Conservation (phyloP, 192 early-diverging fungal genomes). For the Obelidium mucronatum region DNA sequence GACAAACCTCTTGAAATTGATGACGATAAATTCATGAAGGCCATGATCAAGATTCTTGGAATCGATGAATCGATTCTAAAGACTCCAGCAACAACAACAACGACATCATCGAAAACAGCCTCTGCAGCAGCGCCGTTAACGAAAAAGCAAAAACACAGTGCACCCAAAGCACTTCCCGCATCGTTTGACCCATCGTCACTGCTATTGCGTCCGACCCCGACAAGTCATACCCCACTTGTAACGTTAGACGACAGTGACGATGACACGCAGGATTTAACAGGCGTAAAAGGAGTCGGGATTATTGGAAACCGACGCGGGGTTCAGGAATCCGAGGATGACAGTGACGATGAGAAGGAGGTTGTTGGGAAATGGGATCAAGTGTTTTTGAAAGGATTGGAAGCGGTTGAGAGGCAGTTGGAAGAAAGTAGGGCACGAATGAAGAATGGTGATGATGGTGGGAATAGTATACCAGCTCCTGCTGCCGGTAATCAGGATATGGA, state of each 20-base stretch:
- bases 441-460: not conserved
- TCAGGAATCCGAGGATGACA: slow-evolving; percentile 30
- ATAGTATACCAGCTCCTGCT: no score
- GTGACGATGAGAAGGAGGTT: slow-evolving; percentile 24
- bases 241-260: slow-evolving; percentile 26
- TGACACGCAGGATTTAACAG: slow-evolving; percentile 14
- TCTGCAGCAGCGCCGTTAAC: slow-evolving; percentile 6
- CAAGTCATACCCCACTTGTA: not conserved
- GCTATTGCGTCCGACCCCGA: not conserved
- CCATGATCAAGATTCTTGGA: slow-evolving; percentile 51
- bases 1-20: slow-evolving; percentile 55
- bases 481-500: slow-evolving; percentile 11
- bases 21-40: slow-evolving; percentile 55
- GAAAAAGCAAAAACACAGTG: not conserved
- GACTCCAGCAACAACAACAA: not conserved
- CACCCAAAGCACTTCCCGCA: slow-evolving; percentile 4
- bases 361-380: slow-evolving; percentile 2
- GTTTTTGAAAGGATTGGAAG: slow-evolving; percentile 17
- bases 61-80: slow-evolving; percentile 16
- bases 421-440: slow-evolving; percentile 11
- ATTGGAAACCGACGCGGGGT: slow-evolving; percentile 35
- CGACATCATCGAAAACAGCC: not conserved
- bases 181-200: slow-evolving; percentile 24
- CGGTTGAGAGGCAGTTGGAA: not conserved
- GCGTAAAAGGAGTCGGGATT: slow-evolving; percentile 14